Evolutionary conservation across 2,329 filamentous ascomycete genomes (phyloP).

Genomic region (Paracoccidioides brasiliensis): DNA sequence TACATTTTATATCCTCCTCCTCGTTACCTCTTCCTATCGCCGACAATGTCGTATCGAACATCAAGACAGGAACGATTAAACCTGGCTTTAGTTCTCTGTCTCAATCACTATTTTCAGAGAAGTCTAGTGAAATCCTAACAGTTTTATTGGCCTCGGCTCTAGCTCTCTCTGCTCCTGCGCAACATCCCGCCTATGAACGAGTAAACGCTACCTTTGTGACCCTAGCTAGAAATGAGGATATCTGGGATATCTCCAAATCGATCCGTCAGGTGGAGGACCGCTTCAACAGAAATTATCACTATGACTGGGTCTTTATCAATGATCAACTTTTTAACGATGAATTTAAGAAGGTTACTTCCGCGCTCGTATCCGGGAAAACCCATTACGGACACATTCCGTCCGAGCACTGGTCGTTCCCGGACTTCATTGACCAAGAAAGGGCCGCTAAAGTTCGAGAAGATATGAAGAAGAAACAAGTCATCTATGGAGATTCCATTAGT

Average conservation of each 20-base stretch:
- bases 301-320: constrained; percentile 99
- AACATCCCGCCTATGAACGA: constrained; percentile 36
- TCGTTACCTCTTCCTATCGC: constrained; percentile 23
- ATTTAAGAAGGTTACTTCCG: constrained; percentile 83
- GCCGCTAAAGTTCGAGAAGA: constrained; percentile 82
- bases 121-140: not conserved
- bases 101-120: not conserved
- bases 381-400: constrained; percentile 78
- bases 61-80: not conserved
- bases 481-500: constrained; percentile 92
- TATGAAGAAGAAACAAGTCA: constrained; percentile 89
- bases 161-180: not conserved
- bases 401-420: constrained; percentile 96
- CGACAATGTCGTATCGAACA: constrained; percentile 8
- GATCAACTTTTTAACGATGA: constrained; percentile 84
- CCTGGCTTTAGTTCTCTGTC: not conserved
- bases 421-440: constrained; percentile 90
- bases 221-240: constrained; percentile 78
- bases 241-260: constrained; percentile 94
- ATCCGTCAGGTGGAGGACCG: constrained; percentile 96
- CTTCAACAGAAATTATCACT: constrained; percentile 93
- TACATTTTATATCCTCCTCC: constrained; percentile 66
- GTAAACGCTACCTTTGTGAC: constrained; percentile 98
- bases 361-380: constrained; percentile 84
- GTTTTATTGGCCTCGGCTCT: not conserved